Evolutionary conservation across 305 asterid genomes (phyloP).

Genomic region (Euphrasia arctica): DNA sequence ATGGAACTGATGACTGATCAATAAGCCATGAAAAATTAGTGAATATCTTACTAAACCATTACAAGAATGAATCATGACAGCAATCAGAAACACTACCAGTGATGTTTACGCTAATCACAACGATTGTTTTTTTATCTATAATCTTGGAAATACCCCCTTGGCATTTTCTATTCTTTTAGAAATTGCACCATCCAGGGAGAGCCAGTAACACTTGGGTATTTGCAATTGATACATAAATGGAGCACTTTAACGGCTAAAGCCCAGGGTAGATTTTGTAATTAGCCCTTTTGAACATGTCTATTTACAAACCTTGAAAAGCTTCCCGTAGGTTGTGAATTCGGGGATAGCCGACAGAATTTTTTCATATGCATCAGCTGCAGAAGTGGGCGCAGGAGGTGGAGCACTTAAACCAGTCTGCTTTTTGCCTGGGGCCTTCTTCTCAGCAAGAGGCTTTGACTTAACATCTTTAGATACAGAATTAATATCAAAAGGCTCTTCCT

Average conservation of each 20-base stretch:
- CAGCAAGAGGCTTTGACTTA: constrained; percentile 80
- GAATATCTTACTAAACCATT: constrained; percentile 12
- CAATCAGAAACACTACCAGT: background rate
- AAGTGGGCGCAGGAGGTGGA: constrained; percentile 61
- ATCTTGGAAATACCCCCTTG: background rate
- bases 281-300: constrained; percentile 6
- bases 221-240: background rate
- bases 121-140: background rate
- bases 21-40: constrained; percentile 20
- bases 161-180: background rate
- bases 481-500: constrained; percentile 83
- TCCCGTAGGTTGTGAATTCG: constrained; percentile 73
- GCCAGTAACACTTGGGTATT: background rate
- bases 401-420: constrained; percentile 76
- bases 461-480: constrained; percentile 80
- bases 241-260: too few relatives aligned
- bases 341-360: constrained; percentile 67
- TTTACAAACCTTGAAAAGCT: constrained; percentile 81
- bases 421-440: constrained; percentile 83
- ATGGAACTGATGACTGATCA: constrained; percentile 70
- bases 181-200: background rate
- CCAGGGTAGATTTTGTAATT: background rate
- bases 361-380: constrained; percentile 73
- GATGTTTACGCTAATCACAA: background rate
- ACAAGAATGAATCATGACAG: background rate